Evolutionary conservation across 495 filamentous ascomycete genomes (phyloP), one percentile per base, ranked within the genome.

Genomic region (Tuber calosporum): DNA sequence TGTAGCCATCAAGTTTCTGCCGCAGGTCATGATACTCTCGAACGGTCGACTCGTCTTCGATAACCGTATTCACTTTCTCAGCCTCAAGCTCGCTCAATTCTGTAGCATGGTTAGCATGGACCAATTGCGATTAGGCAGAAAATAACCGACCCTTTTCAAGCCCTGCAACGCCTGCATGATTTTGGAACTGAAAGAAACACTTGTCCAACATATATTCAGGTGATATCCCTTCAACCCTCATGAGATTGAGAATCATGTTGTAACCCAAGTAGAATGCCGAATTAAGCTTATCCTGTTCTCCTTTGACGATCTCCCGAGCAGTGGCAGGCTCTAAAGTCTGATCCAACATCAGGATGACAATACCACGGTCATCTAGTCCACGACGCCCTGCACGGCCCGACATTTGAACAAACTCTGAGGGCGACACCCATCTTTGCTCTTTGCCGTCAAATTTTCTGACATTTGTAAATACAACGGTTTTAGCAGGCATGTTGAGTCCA

Each of bases 291-390:
- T 99, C 95, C 81, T 99, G 95, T 80, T 97, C 90, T 80, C 95
- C 95, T 69, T 94, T 91, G 39, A 99, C 95, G 73, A 99, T 97
- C 69, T 91, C 90, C 83, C 95, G 95, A 38, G 95, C 95, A 71
- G 91, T 87, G 1, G 90, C 89, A n/a, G 95, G 96, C 75, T 98
- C 96, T 87, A 99, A 96, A 84, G 93, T 91, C 80, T 94, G 92
- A 75, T 96, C 91, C 69, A 99, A 89, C 95, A 99, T 99, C 91
- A 99, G 96, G 81, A 99, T 99, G 79, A 98, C 95, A 81, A 99
- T 96, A 87, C 95, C 95, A 72, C 95, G 91, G 69, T 97, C 95
- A 84, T 99, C 95, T 71, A 99, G 90, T 84, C 95, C 95, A 87
- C 95, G 88, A 86, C 95, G 91, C 78, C 95, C 95, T 34, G 95